phyloP scores from a whole-genome alignment of 495 filamentous ascomycete genomes.

The Penicillium nucicola region DNA sequence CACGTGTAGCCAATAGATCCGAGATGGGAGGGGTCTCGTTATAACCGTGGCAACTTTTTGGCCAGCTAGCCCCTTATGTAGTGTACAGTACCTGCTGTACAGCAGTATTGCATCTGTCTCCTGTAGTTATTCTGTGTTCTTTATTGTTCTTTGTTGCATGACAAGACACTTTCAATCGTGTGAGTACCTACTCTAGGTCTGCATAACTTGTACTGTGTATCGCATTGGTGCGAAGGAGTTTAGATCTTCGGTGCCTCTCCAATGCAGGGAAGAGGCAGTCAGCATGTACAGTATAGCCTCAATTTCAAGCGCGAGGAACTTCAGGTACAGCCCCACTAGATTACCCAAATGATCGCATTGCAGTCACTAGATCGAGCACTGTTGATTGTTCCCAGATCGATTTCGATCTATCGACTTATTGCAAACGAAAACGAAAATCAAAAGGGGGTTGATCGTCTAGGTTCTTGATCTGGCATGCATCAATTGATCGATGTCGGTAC shows the following conservation, averaged over 20 bases:
- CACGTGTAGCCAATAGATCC: too few species aligned
- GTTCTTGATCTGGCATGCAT: background rate
- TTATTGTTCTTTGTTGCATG: too few species aligned
- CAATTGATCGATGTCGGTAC: background rate
- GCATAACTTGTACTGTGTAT: too few species aligned
- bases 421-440: background rate
- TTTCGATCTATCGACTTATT: conserved; percentile 6
- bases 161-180: too few species aligned
- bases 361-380: background rate
- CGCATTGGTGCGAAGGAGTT: background rate
- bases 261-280: conserved; percentile 7
- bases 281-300: conserved; percentile 7
- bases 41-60: too few species aligned
- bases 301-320: background rate
- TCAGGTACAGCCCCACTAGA: background rate
- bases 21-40: too few species aligned
- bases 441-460: background rate
- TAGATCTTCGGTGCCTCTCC: background rate
- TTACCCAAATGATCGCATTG: background rate
- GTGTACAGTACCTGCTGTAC: too few species aligned
- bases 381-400: background rate
- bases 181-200: too few species aligned
- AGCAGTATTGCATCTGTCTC: too few species aligned
- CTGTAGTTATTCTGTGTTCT: too few species aligned
- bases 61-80: too few species aligned